These are phyloP conservation scores for Irpex rosettiformis DNA, from an alignment of 1,284 basidiomycete species.

Conservation along the genomic window DNA sequence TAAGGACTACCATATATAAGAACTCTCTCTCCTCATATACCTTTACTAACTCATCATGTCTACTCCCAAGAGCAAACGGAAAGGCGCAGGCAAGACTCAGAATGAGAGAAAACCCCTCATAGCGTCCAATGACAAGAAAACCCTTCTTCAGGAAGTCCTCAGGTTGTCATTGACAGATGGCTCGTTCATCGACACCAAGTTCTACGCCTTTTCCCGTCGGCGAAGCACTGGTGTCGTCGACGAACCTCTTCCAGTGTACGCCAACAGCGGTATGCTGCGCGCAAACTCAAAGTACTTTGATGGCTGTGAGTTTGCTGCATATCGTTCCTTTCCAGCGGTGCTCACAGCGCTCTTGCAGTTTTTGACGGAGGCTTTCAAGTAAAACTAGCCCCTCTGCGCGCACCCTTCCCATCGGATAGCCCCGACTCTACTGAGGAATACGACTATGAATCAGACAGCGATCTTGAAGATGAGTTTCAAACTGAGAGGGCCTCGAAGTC, in stretches of 20 bases:
- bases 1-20: too few species aligned
- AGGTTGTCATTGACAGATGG: slow-evolving; percentile 9
- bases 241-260: slow-evolving; percentile 9
- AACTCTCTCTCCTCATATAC: too few species aligned
- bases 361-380: neutral
- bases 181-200: slow-evolving; percentile 14
- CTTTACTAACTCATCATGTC: too few species aligned
- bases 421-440: neutral
- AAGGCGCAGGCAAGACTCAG: neutral
- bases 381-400: neutral
- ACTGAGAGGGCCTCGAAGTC: neutral
- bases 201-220: slow-evolving; percentile 17
- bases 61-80: too few species aligned
- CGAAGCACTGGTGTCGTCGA: slow-evolving; percentile 6
- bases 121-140: neutral
- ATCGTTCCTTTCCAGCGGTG: neutral
- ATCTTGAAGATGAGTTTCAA: slow-evolving; percentile 7
- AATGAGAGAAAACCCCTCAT: neutral
- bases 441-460: slow-evolving; percentile 10
- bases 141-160: slow-evolving; percentile 2
- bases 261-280: slow-evolving; percentile 14
- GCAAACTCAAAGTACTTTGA: slow-evolving; percentile 14
- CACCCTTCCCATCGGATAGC: neutral
- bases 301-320: slow-evolving; percentile 6
- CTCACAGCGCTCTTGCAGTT: neutral